These are phyloP conservation scores for Calonectria henricotiae DNA, from an alignment of 2,329 filamentous ascomycete species.

Conservation along the genomic window DNA sequence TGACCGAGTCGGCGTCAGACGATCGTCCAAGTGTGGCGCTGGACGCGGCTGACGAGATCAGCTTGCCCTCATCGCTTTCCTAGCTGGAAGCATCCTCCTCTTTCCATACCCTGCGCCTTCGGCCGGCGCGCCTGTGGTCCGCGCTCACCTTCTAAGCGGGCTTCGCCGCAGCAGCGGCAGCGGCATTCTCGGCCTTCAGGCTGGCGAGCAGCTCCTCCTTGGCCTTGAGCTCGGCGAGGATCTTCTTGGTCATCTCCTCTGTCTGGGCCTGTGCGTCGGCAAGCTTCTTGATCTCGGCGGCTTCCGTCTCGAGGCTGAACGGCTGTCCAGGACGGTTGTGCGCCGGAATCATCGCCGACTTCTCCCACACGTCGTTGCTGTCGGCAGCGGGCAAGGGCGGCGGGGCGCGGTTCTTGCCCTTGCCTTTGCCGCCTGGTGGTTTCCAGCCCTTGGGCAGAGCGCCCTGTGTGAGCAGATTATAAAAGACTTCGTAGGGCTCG, in stretches of 20 bases:
- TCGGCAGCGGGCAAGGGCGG: slow-evolving; percentile 58
- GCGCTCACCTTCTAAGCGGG: slow-evolving; percentile 50
- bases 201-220: slow-evolving; percentile 76
- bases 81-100: slow-evolving; percentile 20
- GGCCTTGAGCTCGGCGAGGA: slow-evolving; percentile 74
- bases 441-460: slow-evolving; percentile 69
- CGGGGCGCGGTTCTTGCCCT: slow-evolving; percentile 62
- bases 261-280: slow-evolving; percentile 77
- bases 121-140: slow-evolving; percentile 27
- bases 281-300: slow-evolving; percentile 74
- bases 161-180: slow-evolving; percentile 62
- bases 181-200: slow-evolving; percentile 73
- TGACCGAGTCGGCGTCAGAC: neutral
- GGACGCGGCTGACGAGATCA: neutral
- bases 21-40: slow-evolving; percentile 7
- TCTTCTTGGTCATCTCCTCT: slow-evolving; percentile 72
- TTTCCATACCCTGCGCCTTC: slow-evolving; percentile 23
- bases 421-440: slow-evolving; percentile 70
- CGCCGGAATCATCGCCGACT: slow-evolving; percentile 83
- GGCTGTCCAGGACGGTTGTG: slow-evolving; percentile 77
- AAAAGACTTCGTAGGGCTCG: slow-evolving; percentile 94
- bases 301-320: slow-evolving; percentile 82
- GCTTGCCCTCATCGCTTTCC: neutral
- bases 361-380: slow-evolving; percentile 72
- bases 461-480: slow-evolving; percentile 86